Percentiles rank a stretch among this genome's conserved stretches.
Conservation (phyloP, 164 flowering plant genomes). For the Vitis cinerea region DNA sequence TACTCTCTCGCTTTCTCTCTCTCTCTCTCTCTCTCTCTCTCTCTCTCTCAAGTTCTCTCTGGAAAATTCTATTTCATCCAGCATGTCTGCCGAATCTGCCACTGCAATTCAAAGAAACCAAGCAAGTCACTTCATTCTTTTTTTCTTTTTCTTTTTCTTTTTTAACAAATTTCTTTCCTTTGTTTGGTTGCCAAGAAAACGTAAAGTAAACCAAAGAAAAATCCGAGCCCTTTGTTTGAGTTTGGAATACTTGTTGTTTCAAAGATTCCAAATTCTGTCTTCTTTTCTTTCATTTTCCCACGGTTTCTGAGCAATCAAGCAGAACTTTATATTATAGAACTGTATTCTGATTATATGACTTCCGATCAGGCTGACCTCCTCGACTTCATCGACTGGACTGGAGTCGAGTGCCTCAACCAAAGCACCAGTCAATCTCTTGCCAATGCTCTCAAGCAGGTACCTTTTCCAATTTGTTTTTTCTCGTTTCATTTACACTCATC, state of each 20-base stretch:
- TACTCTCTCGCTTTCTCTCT: neutral
- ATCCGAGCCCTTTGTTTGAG: neutral
- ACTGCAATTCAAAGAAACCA: conserved; percentile 42
- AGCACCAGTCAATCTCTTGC: conserved; percentile 51
- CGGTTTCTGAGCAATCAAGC: neutral
- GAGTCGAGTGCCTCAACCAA: conserved; percentile 92
- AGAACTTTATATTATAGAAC: neutral
- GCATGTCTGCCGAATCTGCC: conserved; percentile 61
- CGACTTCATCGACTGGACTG: conserved; percentile 84
- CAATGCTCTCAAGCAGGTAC: conserved; percentile 90
- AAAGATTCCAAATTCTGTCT: neutral
- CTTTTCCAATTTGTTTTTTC: neutral
- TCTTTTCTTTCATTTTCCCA: neutral
- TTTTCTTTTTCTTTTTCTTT: neutral
- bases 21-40: conserved; percentile 17
- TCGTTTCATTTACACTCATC: neutral
- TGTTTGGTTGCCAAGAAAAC: neutral
- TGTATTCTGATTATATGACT: neutral
- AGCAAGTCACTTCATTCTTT: conserved; percentile 20
- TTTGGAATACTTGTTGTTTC: neutral
- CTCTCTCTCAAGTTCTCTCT: neutral
- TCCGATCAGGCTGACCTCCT: conserved; percentile 73
- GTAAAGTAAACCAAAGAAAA: neutral
- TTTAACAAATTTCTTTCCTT: neutral
- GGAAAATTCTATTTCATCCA: neutral